Evolutionary conservation across 2,329 filamentous ascomycete genomes (phyloP).

Genomic region (Leptographium lundbergii): DNA sequence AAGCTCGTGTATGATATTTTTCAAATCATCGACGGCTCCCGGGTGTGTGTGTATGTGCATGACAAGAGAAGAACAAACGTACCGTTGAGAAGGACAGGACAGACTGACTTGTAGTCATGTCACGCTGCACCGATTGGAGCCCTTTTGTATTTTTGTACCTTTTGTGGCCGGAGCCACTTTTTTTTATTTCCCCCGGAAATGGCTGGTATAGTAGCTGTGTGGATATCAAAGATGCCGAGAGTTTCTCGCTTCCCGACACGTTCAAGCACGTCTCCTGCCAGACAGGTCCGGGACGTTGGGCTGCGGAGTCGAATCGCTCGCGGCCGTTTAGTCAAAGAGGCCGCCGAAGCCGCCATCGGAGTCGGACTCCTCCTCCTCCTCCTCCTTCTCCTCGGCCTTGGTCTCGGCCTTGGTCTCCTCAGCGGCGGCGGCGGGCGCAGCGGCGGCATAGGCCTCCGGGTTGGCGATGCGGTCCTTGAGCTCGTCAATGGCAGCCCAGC

Average conservation of each 20-base stretch:
- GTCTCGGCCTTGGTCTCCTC: slow-evolving; percentile 39
- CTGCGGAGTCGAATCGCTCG: no score
- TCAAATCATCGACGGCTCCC: slow-evolving; percentile 40
- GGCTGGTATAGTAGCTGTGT: background rate
- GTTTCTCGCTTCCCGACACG: background rate
- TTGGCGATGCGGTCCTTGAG: slow-evolving; percentile 99
- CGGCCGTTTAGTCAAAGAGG: slow-evolving; percentile 43
- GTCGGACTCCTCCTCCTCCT: slow-evolving; percentile 55
- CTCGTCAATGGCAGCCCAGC: slow-evolving; percentile 91
- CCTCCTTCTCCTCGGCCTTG: slow-evolving; percentile 50
- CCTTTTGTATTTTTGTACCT: background rate
- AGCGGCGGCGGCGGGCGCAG: slow-evolving; percentile 56
- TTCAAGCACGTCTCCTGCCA: background rate
- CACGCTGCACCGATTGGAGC: background rate
- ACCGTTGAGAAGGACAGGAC: slow-evolving; percentile 24
- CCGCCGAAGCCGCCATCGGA: slow-evolving; percentile 63
- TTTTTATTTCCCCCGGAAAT: background rate
- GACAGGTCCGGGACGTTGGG: background rate
- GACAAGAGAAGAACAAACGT: slow-evolving; percentile 22
- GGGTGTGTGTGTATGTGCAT: background rate
- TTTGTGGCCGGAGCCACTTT: background rate
- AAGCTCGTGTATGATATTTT: slow-evolving; percentile 42
- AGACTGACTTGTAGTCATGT: background rate
- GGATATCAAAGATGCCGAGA: background rate
- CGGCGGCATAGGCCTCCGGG: slow-evolving; percentile 86